Conservation (phyloP, 2,329 filamentous ascomycete species). For the Xylaria sp. region DNA sequence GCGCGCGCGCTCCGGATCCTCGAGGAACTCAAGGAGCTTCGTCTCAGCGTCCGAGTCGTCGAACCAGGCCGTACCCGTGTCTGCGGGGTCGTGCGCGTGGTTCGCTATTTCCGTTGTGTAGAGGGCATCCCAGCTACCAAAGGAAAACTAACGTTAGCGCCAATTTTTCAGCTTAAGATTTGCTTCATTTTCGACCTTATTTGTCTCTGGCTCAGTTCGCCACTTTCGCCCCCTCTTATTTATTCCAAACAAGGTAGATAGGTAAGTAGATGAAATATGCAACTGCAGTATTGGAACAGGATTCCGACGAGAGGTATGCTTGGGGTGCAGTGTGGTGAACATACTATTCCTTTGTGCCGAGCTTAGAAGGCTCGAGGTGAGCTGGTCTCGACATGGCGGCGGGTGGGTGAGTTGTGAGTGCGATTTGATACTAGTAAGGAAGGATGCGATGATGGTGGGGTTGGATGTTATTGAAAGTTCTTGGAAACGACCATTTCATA, state of each 20-base stretch:
- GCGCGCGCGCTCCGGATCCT: constrained; percentile 38
- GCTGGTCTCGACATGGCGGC: constrained; percentile 58
- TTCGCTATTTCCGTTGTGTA: constrained; percentile 79
- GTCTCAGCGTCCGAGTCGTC: constrained; percentile 88
- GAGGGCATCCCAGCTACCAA: constrained; percentile 76
- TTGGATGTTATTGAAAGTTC: not conserved
- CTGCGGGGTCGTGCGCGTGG: constrained; percentile 75
- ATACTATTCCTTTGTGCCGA: constrained; percentile 93
- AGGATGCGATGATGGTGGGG: constrained; percentile 4
- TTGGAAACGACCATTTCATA: not conserved
- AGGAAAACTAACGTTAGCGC: constrained; percentile 31
- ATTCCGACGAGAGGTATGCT: not conserved
- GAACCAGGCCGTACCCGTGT: constrained; percentile 96
- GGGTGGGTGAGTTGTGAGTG: not conserved
- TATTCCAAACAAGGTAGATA: too few species aligned
- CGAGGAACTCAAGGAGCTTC: constrained; percentile 79
- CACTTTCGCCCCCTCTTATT: too few species aligned
- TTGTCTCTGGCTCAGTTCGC: too few species aligned
- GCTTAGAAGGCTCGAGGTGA: constrained; percentile 78
- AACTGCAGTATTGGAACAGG: not conserved
- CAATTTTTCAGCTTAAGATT: not conserved
- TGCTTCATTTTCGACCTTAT: not conserved
- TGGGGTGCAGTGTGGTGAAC: constrained; percentile 47
- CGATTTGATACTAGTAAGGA: constrained; percentile 3
- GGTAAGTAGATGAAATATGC: not conserved